These are phyloP conservation scores for Agrocybe praecox DNA, from an alignment of 768 basidiomycete species.

Conservation along the genomic window DNA sequence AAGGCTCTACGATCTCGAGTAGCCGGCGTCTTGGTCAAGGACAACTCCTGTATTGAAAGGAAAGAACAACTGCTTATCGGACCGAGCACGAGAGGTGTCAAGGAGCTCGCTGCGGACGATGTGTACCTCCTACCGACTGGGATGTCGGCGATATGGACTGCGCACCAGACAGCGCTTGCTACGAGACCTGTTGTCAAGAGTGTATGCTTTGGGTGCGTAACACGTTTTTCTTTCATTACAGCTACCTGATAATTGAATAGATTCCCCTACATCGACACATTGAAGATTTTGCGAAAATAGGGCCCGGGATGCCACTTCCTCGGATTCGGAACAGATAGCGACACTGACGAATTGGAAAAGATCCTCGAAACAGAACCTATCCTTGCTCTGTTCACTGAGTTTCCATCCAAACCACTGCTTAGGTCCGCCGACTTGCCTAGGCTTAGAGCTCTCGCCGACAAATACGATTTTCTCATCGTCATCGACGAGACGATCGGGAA, in stretches of 20 bases:
- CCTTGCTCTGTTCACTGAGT: conserved; percentile 80
- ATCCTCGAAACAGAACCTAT: conserved; percentile 68
- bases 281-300: conserved; percentile 95
- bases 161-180: conserved; percentile 70
- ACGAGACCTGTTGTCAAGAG: conserved; percentile 70
- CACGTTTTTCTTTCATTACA: not conserved
- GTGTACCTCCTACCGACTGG: too few relatives aligned
- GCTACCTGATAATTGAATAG: conserved; percentile 37
- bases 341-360: conserved; percentile 71
- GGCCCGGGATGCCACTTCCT: conserved; percentile 90
- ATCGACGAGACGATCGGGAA: conserved; percentile 96
- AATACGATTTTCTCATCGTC: conserved; percentile 85
- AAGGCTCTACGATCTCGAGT: too few relatives aligned
- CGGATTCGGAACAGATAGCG: too few relatives aligned
- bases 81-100: conserved; percentile 69
- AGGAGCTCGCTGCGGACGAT: too few relatives aligned
- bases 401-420: too few relatives aligned
- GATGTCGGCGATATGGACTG: conserved; percentile 94
- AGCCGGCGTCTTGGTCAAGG: conserved; percentile 74
- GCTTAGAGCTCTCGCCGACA: conserved; percentile 79
- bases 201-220: conserved; percentile 87
- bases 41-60: conserved; percentile 32
- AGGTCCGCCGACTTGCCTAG: conserved; percentile 79
- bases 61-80: conserved; percentile 46
- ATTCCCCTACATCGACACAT: conserved; percentile 94